These are phyloP conservation scores for Trichoderma asperellum DNA, from an alignment of 2,329 filamentous ascomycete genomes.

Conservation along the genomic window DNA sequence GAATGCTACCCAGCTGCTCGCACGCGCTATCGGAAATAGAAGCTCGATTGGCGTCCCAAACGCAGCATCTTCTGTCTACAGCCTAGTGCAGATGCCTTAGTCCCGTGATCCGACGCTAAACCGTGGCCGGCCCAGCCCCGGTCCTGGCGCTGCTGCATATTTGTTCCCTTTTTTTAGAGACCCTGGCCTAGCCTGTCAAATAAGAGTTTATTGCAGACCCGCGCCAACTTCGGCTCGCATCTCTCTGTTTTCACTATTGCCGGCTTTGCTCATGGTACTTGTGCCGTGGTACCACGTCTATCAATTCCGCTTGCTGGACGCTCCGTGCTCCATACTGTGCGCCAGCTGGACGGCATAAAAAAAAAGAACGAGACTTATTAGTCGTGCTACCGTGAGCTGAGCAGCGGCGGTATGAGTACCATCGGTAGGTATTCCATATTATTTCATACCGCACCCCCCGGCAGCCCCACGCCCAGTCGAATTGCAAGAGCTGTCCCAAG, in stretches of 20 bases:
- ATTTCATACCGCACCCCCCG: not conserved
- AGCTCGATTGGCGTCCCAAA: not conserved
- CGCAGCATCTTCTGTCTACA: not conserved
- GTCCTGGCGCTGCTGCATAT: constrained; percentile 6
- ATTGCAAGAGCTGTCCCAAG: not conserved
- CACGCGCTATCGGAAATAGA: not conserved
- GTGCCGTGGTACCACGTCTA: not conserved
- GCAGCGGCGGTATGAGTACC: not conserved
- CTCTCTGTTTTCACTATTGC: constrained; percentile 1
- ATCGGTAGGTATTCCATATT: constrained; percentile 15
- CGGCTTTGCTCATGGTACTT: constrained; percentile 3
- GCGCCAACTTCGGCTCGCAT: constrained; percentile 27
- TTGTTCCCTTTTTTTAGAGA: not conserved
- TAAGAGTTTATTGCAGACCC: constrained; percentile 15
- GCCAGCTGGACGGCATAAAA: constrained; percentile 16
- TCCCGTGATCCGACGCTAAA: constrained; percentile 26
- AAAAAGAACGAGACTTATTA: not conserved
- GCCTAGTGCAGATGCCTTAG: constrained; percentile 1
- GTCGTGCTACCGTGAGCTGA: not conserved
- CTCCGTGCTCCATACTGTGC: constrained; percentile 27
- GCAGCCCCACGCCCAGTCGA: constrained; percentile 11
- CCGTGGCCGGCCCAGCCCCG: not conserved
- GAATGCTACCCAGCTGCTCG: not conserved
- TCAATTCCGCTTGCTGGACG: not conserved
- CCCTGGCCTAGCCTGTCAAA: constrained; percentile 19